Percentiles rank a stretch among this genome's conserved stretches.
phyloP scores from a whole-genome alignment of 2,329 filamentous ascomycete species.

The Seiridium cupressi region DNA sequence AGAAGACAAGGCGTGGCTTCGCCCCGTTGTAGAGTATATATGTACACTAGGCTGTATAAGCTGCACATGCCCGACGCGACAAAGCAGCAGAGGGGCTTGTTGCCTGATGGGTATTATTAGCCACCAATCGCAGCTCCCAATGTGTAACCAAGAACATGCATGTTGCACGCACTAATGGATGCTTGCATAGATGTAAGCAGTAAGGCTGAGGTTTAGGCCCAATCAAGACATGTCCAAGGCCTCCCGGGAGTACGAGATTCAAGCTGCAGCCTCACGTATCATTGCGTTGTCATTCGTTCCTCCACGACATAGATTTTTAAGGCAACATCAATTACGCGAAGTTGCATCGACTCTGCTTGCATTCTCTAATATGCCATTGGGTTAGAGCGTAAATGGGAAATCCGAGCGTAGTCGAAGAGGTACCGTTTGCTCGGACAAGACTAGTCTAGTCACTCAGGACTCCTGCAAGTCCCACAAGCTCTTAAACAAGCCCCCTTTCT shows the following conservation, averaged over 20 bases:
- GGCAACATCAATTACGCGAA: too few relatives aligned
- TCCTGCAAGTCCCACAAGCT: constrained; percentile 5
- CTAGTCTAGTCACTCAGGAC: not conserved
- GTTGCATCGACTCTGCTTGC: too few relatives aligned
- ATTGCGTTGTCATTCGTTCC: too few relatives aligned
- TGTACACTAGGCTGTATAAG: too few relatives aligned
- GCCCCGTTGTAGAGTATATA: too few relatives aligned
- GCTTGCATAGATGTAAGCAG: not conserved
- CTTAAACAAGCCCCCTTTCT: not conserved
- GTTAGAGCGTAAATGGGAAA: not conserved
- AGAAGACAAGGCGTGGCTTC: not conserved
- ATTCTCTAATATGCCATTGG: too few relatives aligned
- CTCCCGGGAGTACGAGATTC: too few relatives aligned
- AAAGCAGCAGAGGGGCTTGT: not conserved
- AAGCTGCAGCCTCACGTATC: too few relatives aligned
- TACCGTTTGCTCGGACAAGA: not conserved
- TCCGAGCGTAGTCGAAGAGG: not conserved
- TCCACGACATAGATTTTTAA: too few relatives aligned
- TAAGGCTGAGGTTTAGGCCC: not conserved
- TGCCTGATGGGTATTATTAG: not conserved
- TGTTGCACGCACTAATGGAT: not conserved
- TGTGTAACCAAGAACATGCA: not conserved
- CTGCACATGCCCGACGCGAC: not conserved
- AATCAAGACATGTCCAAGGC: too few relatives aligned
- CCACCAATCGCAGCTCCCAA: too few relatives aligned